These are phyloP conservation scores for Eucalyptus melliodora DNA, from an alignment of 345 rosid species.

Conservation along the genomic window DNA sequence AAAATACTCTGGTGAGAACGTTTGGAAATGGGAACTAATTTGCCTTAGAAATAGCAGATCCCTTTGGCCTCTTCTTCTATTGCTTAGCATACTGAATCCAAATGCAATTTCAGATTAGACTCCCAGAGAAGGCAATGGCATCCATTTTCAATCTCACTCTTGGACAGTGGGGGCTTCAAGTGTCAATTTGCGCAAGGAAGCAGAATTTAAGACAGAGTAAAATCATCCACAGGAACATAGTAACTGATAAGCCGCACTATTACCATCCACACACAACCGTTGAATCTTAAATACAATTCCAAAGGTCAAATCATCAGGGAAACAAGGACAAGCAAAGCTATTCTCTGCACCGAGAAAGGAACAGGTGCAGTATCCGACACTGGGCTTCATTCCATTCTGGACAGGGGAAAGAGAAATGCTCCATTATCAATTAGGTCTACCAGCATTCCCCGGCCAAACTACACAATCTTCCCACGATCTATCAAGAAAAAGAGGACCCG, in stretches of 20 bases:
- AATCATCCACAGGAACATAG: background rate
- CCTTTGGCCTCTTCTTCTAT: background rate
- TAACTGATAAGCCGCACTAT: background rate
- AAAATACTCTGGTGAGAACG: background rate
- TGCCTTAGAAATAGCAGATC: background rate
- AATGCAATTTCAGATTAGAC: background rate
- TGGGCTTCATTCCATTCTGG: background rate
- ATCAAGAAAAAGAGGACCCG: background rate
- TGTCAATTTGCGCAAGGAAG: background rate
- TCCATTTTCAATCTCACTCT: background rate
- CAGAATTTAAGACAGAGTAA: background rate
- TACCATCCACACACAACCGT: background rate
- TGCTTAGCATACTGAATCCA: background rate
- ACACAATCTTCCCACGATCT: background rate
- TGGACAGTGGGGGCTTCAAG: background rate
- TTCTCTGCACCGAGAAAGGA: background rate
- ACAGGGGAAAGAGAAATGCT: background rate
- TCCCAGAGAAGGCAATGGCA: background rate
- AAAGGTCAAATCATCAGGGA: background rate
- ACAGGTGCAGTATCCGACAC: background rate
- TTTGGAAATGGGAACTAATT: background rate
- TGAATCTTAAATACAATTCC: background rate
- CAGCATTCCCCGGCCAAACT: background rate
- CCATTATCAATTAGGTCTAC: background rate
- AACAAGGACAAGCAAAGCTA: background rate